Base-by-base conservation (phyloP, 2,329 filamentous ascomycete species). In the Pseudogymnoascus sp. region DNA sequence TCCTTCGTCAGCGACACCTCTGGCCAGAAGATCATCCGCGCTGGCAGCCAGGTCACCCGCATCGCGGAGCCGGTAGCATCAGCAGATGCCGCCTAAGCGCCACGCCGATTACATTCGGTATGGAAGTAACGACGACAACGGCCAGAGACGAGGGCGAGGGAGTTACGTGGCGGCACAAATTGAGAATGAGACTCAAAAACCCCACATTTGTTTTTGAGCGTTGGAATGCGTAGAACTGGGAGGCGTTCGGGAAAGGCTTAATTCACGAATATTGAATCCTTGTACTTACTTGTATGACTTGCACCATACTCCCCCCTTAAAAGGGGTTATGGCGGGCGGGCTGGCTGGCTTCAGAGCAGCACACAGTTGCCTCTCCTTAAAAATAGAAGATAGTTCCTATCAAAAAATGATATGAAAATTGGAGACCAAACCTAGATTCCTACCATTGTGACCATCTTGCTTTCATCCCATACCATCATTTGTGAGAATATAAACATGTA, bases 41-140 rank as follows among this genome's bases (percentile, higher is more conserved):
- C 92, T 66, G 91, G 91, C 60, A 80, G 85, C 69, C 92, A 97
- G 77, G 83, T 90, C 63, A 97, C 92, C 68, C 91, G 90, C 76
- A 84, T 95, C 59, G 78, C 85, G 18, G 85, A 91, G 73, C 91
- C 92, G 47, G 84, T 90, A 61, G 85, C 87, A 65, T 92, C 86
- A 68, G 92, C 92, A 63, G 91, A 91, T 75, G 91, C 91, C 65
- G 91, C 91, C 70, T 93, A 75, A 66, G 38, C 2, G 3, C 18
- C 57, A 15, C 3, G 38, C 20, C 57, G 47, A 53, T 7, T 18
- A 53, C 18, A 33, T 53, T 28, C 47, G 47, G 47, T 6, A 28
- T 28, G 33, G 33, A 25, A 53, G 28, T 53, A 53, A 53, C 47
- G 47, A 53, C n/a, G 47, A 33, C 9, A 20, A 53, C 47, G 47